Conservation (phyloP, 192 early-diverging fungal species). For the Phycomyces nitens region DNA sequence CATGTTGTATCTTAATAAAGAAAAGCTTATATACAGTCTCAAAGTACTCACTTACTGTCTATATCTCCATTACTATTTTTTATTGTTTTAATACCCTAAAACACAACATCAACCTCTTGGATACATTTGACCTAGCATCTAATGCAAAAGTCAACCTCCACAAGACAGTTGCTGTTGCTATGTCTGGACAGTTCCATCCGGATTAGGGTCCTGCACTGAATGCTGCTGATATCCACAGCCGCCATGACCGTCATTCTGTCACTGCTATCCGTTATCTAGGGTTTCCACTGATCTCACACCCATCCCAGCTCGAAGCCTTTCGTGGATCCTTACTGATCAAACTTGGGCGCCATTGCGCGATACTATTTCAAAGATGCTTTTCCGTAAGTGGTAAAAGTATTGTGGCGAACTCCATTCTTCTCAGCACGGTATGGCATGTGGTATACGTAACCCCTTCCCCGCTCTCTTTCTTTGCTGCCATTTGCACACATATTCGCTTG, state of each 20-base stretch:
- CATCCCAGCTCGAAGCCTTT: neutral
- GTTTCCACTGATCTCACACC: neutral
- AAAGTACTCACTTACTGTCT: too few relatives aligned
- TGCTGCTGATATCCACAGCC: neutral
- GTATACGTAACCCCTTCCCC: neutral
- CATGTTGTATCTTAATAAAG: too few relatives aligned
- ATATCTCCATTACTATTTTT: too few relatives aligned
- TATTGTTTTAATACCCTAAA: too few relatives aligned
- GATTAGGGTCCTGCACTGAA: neutral
- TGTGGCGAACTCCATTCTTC: neutral
- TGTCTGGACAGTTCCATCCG: too few relatives aligned
- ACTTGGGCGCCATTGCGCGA: neutral
- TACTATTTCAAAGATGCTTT: neutral
- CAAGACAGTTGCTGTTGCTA: too few relatives aligned
- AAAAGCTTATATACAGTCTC: too few relatives aligned
- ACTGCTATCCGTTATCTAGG: neutral
- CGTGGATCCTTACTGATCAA: neutral
- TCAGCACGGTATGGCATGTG: neutral
- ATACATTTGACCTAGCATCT: too few relatives aligned
- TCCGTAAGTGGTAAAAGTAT: neutral
- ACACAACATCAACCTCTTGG: too few relatives aligned
- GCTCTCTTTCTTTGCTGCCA: neutral
- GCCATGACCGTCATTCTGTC: neutral
- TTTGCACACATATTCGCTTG: neutral
- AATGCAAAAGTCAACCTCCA: too few relatives aligned